Evolutionary conservation across 2,329 filamentous ascomycete species (phyloP), one percentile per base, ranked within the genome.

Genomic region (Penicillium paneum): DNA sequence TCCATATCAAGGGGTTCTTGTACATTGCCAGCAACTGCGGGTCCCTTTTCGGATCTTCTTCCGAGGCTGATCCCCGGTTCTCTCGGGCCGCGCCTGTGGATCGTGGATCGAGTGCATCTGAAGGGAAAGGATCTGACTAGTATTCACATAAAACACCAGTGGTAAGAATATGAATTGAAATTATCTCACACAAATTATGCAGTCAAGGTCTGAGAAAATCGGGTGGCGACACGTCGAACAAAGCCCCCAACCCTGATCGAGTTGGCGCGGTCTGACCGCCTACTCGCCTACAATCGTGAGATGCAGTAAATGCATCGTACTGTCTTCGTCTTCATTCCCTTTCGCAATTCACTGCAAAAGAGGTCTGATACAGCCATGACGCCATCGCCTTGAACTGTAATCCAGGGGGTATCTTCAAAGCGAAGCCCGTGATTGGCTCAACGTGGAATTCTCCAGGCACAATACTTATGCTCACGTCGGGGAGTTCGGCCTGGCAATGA

Each of bases 1-100:
- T 17, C 13, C 10, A n/a, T n/a, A 24, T 24, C 17, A 42, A 41
- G 53, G 41, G 29, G 31, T 8, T 17, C 36, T 54, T 49, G 31
- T 56, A 60, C 52, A 60, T 52, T 60, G 53, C 58, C 58, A 60
- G 29, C 56, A 60, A 43, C 56, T 60, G 43, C 48, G 58, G 41
- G 56, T 60, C 41, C 56, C 56, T 24, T 56, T 60, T 45, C 58
- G 53, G 44, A 60, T 42, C 52, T 50, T 60, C 50, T 60, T 60
- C 39, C 58, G 50, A 48, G 56, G 50, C n/a, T 50, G 43, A 38
- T 54, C 58, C 8, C 38, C 53, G 8, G 40, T 11, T 12, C 31
- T 39, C 8, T 34, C 50, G 8, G 40, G 15, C 12, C 31, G 48
- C 26, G 8, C 6, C 12, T 34, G 38, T 34, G 47, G 47, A 26